Evolutionary conservation across 768 basidiomycete species (phyloP), one percentile per base, ranked within the genome.

Genomic region (Panus rudis): DNA sequence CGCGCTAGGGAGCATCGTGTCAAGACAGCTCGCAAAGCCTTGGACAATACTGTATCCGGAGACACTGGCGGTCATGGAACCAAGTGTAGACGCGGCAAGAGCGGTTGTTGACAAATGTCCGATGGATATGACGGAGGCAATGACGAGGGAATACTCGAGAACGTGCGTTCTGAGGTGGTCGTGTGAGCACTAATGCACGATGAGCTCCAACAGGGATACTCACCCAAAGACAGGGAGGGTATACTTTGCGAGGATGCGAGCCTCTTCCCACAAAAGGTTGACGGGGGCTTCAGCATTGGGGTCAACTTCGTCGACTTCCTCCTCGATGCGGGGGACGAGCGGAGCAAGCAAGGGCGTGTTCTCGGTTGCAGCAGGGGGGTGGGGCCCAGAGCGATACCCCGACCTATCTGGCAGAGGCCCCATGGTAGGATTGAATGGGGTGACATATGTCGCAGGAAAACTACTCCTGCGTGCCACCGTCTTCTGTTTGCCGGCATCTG

Each of bases 1-100:
- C 13, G 94, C 92, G 28, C 89, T 79, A 1, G 96, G 94, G 7
- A 97, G 78, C 54, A 99, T 75, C 0, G 93, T 93, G 60, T 99
- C 96, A 16, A 99, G 77, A 0, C 90, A 81, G 38, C 84, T 87
- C 6, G 78, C 68, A 42, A 94, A 78, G 16, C 91, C 91, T 50
- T 85, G 84, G 5, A 92, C 67, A 42, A 94, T 81, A 49, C 81
- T 85, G 52, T 84, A 84, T 2, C 78, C 84, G 2, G 86, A 80
- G 11, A 78, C 76, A 48, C 64, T 66, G 13, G 68, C 65, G 0
- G 72, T 74, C 69, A 75, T 70, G 23, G 64, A 67, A 3, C 66
- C 70, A 5, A 75, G 59, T 6, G 71, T 75, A 34, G 52, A 60
- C 6, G 89, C 91, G 2, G 94, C 94, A 0, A 98, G 76, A 17